Conservation (phyloP, 1,139 yeast genomes). For the Sugiyamaella grinbergsii region DNA sequence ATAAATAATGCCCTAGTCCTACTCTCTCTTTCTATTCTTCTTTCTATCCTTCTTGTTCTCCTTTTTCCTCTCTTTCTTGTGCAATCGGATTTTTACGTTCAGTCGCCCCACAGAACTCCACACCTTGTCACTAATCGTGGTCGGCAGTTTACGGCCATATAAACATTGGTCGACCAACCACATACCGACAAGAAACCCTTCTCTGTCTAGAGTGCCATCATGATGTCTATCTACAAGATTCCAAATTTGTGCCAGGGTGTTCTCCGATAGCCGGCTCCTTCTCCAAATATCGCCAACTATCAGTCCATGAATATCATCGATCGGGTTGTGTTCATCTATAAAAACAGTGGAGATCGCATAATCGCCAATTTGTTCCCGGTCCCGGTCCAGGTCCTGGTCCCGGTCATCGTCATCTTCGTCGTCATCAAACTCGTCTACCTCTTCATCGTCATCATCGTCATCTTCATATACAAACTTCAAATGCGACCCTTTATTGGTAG, state of each 20-base stretch:
- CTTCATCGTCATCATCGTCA: slow-evolving; percentile 55
- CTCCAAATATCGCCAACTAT: slow-evolving; percentile 81
- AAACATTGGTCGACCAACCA: slow-evolving; percentile 95
- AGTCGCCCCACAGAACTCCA: slow-evolving; percentile 48
- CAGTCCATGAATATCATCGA: slow-evolving; percentile 58
- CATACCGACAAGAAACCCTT: slow-evolving; percentile 88
- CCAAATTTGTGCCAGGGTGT: slow-evolving; percentile 70
- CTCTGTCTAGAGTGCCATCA: slow-evolving; percentile 77
- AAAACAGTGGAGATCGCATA: slow-evolving; percentile 5
- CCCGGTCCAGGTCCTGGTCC: slow-evolving; percentile 5
- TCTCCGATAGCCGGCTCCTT: slow-evolving; percentile 69
- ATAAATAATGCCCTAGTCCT: slow-evolving; percentile 17
- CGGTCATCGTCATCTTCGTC: not conserved
- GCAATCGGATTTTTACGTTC: slow-evolving; percentile 40
- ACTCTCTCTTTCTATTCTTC: slow-evolving; percentile 14
- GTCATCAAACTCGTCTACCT: slow-evolving; percentile 33
- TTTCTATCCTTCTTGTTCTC: slow-evolving; percentile 19
- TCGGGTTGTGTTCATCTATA: slow-evolving; percentile 19
- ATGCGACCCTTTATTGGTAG: slow-evolving; percentile 73
- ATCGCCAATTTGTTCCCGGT: slow-evolving; percentile 7
- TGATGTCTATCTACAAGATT: slow-evolving; percentile 71
- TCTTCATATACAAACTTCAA: slow-evolving; percentile 42
- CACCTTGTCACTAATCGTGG: slow-evolving; percentile 46
- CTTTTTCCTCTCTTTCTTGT: slow-evolving; percentile 25
- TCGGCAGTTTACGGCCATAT: slow-evolving; percentile 90